Conservation (phyloP, 257 asterid species). For the Voacanga thouarsii region DNA sequence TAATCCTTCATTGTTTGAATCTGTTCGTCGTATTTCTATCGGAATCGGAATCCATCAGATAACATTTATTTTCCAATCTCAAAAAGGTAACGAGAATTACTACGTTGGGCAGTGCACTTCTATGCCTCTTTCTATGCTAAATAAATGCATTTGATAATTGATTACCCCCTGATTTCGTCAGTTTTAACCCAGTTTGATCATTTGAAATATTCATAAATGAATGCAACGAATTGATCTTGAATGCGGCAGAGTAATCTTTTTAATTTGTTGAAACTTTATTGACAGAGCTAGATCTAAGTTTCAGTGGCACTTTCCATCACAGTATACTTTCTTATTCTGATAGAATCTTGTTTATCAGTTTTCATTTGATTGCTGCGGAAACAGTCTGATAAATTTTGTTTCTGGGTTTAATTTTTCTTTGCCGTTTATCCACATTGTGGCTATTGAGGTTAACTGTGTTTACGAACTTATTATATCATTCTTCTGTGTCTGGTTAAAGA, state of each 20-base stretch:
- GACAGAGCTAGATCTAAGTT: slow-evolving; percentile 15
- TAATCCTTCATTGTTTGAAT: not conserved
- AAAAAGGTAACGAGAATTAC: slow-evolving; percentile 14
- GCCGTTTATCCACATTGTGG: not conserved
- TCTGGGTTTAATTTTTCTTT: not conserved
- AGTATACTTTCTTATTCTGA: not conserved
- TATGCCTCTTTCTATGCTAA: not conserved
- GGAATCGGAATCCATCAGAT: slow-evolving; percentile 3
- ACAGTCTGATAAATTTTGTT: not conserved
- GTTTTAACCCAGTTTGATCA: not conserved
- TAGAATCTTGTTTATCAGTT: not conserved
- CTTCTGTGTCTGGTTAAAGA: not conserved
- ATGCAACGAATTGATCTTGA: slow-evolving; percentile 9
- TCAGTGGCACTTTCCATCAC: not conserved
- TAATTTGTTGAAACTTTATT: not conserved
- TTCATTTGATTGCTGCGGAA: not conserved
- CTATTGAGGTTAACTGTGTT: not conserved
- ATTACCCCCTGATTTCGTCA: not conserved
- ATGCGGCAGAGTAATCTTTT: not conserved
- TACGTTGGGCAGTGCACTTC: not conserved
- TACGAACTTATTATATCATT: not conserved
- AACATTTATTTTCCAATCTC: not conserved
- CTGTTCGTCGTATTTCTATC: slow-evolving; percentile 9
- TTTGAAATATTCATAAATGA: not conserved
- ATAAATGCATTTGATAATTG: not conserved